phyloP scores from a whole-genome alignment of 1,139 yeast species.

The Hansenula sp. region DNA sequence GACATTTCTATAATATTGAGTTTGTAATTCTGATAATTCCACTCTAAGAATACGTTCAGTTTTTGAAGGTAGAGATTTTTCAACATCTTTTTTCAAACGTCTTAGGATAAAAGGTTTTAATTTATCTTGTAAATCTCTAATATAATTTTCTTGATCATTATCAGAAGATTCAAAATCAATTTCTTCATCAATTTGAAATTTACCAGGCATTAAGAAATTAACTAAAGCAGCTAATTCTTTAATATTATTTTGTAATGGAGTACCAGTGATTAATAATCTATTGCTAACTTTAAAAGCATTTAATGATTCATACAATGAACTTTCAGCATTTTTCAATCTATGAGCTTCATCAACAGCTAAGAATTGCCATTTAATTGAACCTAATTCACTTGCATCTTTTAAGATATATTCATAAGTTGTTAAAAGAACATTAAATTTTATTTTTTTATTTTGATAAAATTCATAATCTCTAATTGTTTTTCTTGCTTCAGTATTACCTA shows the following conservation, averaged over 20 bases:
- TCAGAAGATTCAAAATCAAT: constrained; percentile 91
- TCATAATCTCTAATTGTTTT: constrained; percentile 80
- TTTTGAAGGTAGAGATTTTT: constrained; percentile 90
- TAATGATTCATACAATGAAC: constrained; percentile 85
- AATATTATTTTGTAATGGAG: constrained; percentile 94
- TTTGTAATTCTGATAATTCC: constrained; percentile 91
- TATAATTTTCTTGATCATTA: constrained; percentile 81
- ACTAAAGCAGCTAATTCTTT: constrained; percentile 94
- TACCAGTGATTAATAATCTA: constrained; percentile 90
- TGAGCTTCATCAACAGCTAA: constrained; percentile 99
- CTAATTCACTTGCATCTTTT: constrained; percentile 79
- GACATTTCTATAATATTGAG: constrained; percentile 91
- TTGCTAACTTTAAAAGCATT: constrained; percentile 79
- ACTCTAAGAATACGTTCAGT: constrained; percentile 93
- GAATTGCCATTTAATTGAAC: constrained; percentile 89
- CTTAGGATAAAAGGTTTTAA: constrained; percentile 90
- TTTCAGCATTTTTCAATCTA: constrained; percentile 89
- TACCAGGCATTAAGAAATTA: constrained; percentile 95
- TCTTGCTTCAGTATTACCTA: constrained; percentile 90
- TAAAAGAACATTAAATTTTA: constrained; percentile 81
- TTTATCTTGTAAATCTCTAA: constrained; percentile 76
- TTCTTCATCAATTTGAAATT: constrained; percentile 83
- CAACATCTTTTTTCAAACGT: constrained; percentile 94
- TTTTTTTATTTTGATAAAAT: constrained; percentile 65
- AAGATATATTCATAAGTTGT: constrained; percentile 96